Conservation (phyloP, 2,329 filamentous ascomycete genomes). For the Fusarium scirpi region DNA sequence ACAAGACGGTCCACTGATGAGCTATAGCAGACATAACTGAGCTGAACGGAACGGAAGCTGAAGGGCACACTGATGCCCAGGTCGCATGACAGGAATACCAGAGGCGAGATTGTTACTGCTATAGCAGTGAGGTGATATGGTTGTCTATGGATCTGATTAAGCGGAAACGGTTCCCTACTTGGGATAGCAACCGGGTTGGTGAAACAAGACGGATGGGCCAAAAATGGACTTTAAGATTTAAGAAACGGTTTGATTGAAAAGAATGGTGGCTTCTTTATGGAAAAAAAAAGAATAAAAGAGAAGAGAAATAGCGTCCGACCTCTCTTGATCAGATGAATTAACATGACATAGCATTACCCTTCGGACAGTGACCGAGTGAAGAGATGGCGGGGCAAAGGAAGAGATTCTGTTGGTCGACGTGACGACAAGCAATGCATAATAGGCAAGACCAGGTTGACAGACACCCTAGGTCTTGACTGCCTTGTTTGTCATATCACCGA, state of each 20-base stretch:
- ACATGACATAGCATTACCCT: constrained; percentile 37
- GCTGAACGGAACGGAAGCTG: not conserved
- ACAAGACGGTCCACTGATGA: constrained; percentile 20
- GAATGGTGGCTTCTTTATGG: not conserved
- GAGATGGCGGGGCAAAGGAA: constrained; percentile 37
- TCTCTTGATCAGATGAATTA: constrained; percentile 34
- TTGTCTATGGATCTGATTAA: constrained; percentile 26
- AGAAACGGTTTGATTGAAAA: not conserved
- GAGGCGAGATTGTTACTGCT: constrained; percentile 14
- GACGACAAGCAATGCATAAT: constrained; percentile 25
- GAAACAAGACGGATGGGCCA: constrained; percentile 13
- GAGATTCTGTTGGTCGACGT: constrained; percentile 37
- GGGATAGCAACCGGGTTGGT: constrained; percentile 28
- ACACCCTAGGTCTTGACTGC: constrained; percentile 15
- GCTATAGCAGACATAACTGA: constrained; percentile 8
- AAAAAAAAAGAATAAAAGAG: constrained; percentile 29
- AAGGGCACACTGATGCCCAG: constrained; percentile 15
- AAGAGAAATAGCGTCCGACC: constrained; percentile 25
- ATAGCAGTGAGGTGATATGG: constrained; percentile 4
- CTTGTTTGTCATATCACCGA: constrained; percentile 3
- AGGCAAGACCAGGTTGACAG: constrained; percentile 36
- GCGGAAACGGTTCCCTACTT: constrained; percentile 26
- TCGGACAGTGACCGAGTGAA: constrained; percentile 47
- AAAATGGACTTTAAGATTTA: not conserved
- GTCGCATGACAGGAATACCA: constrained; percentile 9